Base-by-base conservation (phyloP, 108 stramenopile genomes). In the Pelagomonas calceolata region DNA sequence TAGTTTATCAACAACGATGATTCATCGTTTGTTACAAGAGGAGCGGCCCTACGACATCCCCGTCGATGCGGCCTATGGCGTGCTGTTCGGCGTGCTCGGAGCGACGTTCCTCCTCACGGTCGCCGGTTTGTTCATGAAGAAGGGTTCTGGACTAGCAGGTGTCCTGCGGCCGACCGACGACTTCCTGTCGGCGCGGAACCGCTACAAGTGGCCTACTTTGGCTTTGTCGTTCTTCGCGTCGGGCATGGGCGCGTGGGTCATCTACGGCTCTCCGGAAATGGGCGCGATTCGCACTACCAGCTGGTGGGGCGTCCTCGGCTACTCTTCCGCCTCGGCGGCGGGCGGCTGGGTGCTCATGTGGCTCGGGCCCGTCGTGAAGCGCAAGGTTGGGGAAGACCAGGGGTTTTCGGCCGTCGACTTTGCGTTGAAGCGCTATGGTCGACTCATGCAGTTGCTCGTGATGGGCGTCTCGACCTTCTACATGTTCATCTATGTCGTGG, bases 401-500 rank as follows among this genome's bases (percentile, higher is more conserved):
- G 85, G 87, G 34, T 90, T 90, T 79, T 73, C 71, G 34, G 80
- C 86, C 26, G 84, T 85, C 32, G 89, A 90, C 76, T 90, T 86
- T 68, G 87, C 84, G 69, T 76, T 81, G 63, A 71, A 21, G 43
- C 78, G 89, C 32, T 90, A 88, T 72, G 89, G 89, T 60, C 86
- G 89, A 34, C 51, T 86, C 77, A 88, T 88, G 87, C 89, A 90
- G 76, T 46, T 90, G 26, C 35, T 78, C 26, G 75, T 85, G 70
- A 84, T 82, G 4, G 70, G 66, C 14, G 69, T 90, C 31, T 79
- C 80, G 32, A 76, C 82, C 39, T 90, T 90, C 79, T 90, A 88
- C 83, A 90, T 90, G 89, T 90, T 85, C 73, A 87, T 90, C 76
- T 90, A 76, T 75, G 75, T 90, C 36, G 87, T 90, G 18, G 84